These are phyloP conservation scores for Bremia lactucae DNA, from an alignment of 352 stramenopile species.

Conservation along the genomic window DNA sequence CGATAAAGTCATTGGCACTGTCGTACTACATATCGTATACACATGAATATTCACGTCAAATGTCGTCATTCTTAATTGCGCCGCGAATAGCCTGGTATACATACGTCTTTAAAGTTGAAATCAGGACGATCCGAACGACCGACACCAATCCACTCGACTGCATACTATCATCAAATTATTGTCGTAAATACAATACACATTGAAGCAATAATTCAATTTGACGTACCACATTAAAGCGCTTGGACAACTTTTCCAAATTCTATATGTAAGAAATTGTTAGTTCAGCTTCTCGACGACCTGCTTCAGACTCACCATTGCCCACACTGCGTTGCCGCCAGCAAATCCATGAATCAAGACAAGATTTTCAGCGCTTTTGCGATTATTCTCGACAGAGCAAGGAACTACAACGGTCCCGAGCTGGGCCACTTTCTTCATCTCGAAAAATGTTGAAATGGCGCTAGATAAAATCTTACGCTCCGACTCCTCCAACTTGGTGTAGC, in stretches of 20 bases:
- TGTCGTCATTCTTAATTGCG: no score
- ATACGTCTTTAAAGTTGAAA: conserved; percentile 58
- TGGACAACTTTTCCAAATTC: conserved; percentile 60
- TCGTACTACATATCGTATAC: conserved; percentile 40
- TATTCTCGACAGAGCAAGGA: conserved; percentile 50
- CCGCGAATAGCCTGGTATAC: no score
- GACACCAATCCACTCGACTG: conserved; percentile 77
- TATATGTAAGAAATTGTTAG: conserved; percentile 2
- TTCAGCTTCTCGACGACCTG: no score
- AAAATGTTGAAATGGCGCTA: conserved; percentile 28
- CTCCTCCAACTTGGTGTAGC: conserved; percentile 49
- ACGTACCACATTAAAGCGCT: conserved; percentile 75
- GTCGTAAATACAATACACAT: no score
- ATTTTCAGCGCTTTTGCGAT: conserved; percentile 41
- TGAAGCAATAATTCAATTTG: no score
- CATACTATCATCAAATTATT: no score
- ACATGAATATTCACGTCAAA: neutral
- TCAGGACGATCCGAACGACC: conserved; percentile 70
- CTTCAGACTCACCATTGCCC: conserved; percentile 52
- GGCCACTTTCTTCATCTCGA: conserved; percentile 75
- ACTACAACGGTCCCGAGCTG: conserved; percentile 71
- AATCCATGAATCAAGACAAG: conserved; percentile 80
- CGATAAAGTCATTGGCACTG: conserved; percentile 62
- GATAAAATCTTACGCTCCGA: conserved; percentile 54
- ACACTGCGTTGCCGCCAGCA: conserved; percentile 65